Conservation (phyloP, 352 stramenopile genomes). For the Blastocystis sp. region DNA sequence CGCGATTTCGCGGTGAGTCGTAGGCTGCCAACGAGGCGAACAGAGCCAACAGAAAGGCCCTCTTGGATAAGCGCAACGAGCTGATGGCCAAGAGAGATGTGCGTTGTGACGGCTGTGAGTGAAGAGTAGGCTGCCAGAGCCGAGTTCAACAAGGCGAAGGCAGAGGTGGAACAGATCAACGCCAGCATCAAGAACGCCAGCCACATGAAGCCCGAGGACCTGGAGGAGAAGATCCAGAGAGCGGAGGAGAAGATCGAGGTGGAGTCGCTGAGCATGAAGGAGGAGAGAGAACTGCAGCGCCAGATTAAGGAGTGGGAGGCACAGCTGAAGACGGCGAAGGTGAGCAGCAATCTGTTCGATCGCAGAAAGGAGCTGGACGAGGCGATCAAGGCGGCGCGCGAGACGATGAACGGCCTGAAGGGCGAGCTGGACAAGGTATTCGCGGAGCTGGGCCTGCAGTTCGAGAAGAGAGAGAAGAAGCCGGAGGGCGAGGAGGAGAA, state of each 20-base stretch:
- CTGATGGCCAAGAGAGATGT: conserved; percentile 13
- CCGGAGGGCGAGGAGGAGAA: background rate
- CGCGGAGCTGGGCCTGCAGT: conserved; percentile 15
- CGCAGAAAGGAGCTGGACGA: conserved; percentile 23
- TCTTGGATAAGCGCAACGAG: conserved; percentile 39
- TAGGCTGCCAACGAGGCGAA: conserved; percentile 6
- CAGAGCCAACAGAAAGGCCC: conserved; percentile 7
- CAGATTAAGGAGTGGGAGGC: conserved; percentile 24
- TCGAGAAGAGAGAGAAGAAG: background rate
- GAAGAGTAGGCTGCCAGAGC: background rate
- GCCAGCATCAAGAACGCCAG: background rate
- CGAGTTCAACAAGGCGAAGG: background rate
- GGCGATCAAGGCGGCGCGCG: conserved; percentile 19
- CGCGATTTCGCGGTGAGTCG: background rate
- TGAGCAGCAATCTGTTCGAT: background rate
- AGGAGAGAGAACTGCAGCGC: conserved; percentile 24
- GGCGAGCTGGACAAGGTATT: conserved; percentile 32
- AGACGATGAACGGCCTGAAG: conserved; percentile 8
- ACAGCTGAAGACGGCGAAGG: conserved; percentile 22
- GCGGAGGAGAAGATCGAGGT: conserved; percentile 46
- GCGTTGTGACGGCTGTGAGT: background rate
- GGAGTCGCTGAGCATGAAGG: conserved; percentile 45
- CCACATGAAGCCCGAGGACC: conserved; percentile 4
- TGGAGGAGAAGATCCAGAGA: conserved; percentile 11
- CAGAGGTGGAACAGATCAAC: conserved; percentile 16